Evolutionary conservation across 2,329 filamentous ascomycete genomes (phyloP).

Genomic region (Penicillium sp.): DNA sequence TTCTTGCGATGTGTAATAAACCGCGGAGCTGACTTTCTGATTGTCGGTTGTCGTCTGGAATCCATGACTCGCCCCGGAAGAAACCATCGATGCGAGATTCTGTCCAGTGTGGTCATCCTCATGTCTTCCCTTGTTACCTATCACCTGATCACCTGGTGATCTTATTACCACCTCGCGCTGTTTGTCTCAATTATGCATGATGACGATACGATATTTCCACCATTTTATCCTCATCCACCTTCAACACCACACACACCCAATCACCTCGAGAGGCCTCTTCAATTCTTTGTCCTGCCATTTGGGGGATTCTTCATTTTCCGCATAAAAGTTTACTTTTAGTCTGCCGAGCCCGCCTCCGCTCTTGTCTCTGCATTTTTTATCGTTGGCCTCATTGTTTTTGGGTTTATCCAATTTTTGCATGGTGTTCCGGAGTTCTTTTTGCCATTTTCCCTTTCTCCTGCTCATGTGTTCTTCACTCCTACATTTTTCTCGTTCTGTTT

Average conservation of each 20-base stretch:
- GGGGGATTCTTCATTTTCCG: constrained; percentile 21
- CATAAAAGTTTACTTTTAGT: constrained; percentile 28
- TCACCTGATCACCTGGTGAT: not conserved
- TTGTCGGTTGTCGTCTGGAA: constrained; percentile 11
- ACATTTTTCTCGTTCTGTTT: not conserved
- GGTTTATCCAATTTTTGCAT: constrained; percentile 22
- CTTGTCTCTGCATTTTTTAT: constrained; percentile 24
- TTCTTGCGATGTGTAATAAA: constrained; percentile 44
- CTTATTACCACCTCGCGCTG: not conserved
- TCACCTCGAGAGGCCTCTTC: constrained; percentile 32
- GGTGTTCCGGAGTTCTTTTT: constrained; percentile 29
- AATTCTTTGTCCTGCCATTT: constrained; percentile 23
- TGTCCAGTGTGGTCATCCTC: constrained; percentile 16
- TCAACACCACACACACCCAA: constrained; percentile 6
- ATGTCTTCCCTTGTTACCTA: constrained; percentile 4
- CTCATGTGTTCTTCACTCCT: constrained; percentile 17
- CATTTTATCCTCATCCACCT: constrained; percentile 11
- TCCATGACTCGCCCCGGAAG: constrained; percentile 15
- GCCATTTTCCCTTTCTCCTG: constrained; percentile 19
- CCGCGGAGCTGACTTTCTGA: constrained; percentile 31
- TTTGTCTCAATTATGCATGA: constrained; percentile 27
- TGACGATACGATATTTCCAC: constrained; percentile 23
- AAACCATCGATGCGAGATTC: constrained; percentile 24
- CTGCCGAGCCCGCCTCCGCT: constrained; percentile 19
- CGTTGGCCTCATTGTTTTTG: constrained; percentile 16